These are phyloP conservation scores for Irpex sp. DNA, from an alignment of 1,284 basidiomycete genomes.

Conservation along the genomic window DNA sequence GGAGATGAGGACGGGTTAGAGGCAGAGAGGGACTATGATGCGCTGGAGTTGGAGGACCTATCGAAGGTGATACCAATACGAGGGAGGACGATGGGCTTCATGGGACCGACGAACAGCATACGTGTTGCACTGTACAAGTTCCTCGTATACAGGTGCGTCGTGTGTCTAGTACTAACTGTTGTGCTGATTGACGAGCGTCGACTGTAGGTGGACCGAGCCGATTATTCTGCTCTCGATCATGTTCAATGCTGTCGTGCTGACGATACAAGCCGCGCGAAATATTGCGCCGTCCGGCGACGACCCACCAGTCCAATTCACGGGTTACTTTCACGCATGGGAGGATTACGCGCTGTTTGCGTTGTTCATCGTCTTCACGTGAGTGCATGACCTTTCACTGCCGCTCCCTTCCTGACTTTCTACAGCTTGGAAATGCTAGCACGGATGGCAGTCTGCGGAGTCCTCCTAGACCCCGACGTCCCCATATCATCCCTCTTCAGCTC, in stretches of 20 bases:
- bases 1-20: slow-evolving; percentile 30
- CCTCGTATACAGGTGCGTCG: slow-evolving; percentile 62
- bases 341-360: slow-evolving; percentile 82
- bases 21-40: slow-evolving; percentile 25
- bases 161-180: background rate
- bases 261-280: slow-evolving; percentile 71
- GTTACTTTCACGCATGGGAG: slow-evolving; percentile 88
- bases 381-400: slow-evolving; percentile 18
- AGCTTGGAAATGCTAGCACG: slow-evolving; percentile 87
- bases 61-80: slow-evolving; percentile 54
- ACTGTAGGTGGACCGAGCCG: slow-evolving; percentile 81
- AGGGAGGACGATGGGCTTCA: slow-evolving; percentile 76
- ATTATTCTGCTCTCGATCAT: slow-evolving; percentile 83
- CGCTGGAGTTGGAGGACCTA: slow-evolving; percentile 41
- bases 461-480: slow-evolving; percentile 84
- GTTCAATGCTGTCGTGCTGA: slow-evolving; percentile 79
- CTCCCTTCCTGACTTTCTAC: slow-evolving; percentile 2
- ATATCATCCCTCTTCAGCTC: slow-evolving; percentile 51
- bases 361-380: slow-evolving; percentile 87
- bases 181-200: background rate
- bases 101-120: slow-evolving; percentile 67
- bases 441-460: slow-evolving; percentile 87
- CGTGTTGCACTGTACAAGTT: slow-evolving; percentile 64
- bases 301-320: slow-evolving; percentile 35
- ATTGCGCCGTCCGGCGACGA: slow-evolving; percentile 47